A percentile compares a stretch with the other conserved stretches of the same genome.
Conservation (phyloP, 768 basidiomycete species). For the Russula sp. region DNA sequence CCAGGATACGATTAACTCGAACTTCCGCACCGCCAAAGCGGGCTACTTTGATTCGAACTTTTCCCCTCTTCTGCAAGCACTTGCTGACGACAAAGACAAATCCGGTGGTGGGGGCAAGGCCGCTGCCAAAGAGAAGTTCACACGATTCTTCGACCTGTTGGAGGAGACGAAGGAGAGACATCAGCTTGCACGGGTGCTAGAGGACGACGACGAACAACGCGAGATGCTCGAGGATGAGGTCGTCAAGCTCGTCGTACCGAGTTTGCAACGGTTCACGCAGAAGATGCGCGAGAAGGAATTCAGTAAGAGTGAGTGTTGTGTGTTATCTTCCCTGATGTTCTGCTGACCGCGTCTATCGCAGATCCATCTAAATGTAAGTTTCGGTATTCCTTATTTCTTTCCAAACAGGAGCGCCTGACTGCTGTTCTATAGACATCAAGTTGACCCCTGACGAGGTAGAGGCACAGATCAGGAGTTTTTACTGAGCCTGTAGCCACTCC, state of each 20-base stretch:
- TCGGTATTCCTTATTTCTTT: not conserved
- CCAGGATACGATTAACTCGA: conserved; percentile 56
- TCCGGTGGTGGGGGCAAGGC: conserved; percentile 36
- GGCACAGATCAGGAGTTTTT: conserved; percentile 58
- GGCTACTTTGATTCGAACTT: conserved; percentile 82
- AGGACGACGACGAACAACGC: conserved; percentile 60
- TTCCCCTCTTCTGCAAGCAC: conserved; percentile 63
- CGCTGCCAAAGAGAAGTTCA: conserved; percentile 77
- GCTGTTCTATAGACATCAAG: conserved; percentile 59
- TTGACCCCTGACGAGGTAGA: conserved; percentile 71
- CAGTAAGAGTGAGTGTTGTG: conserved; percentile 60
- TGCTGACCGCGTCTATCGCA: conserved; percentile 26
- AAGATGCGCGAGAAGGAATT: conserved; percentile 77
- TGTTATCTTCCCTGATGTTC: not conserved
- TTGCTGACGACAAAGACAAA: conserved; percentile 46
- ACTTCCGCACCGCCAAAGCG: conserved; percentile 76
- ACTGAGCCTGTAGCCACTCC: conserved; percentile 27
- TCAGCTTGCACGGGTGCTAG: conserved; percentile 57
- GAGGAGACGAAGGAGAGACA: conserved; percentile 79
- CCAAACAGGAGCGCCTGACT: not conserved
- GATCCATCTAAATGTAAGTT: conserved; percentile 68
- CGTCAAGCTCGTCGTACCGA: conserved; percentile 69
- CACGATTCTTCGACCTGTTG: conserved; percentile 71
- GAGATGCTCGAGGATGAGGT: conserved; percentile 64
- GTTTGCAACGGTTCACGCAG: conserved; percentile 66